Evolutionary conservation across 2,329 filamentous ascomycete species (phyloP), one percentile per base, ranked within the genome.

Genomic region (Trichophyton equinum): DNA sequence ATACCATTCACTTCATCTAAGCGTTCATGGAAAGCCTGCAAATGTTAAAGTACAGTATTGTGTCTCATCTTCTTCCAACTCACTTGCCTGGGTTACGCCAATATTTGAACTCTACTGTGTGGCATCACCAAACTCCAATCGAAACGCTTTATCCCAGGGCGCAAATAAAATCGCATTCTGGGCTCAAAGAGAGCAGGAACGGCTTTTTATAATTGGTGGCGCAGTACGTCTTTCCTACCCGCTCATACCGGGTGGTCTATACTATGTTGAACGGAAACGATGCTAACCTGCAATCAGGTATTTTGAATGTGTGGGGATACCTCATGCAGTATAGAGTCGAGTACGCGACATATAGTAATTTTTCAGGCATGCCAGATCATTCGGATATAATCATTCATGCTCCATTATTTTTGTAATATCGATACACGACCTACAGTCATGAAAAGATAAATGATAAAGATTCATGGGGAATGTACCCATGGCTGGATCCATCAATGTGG

Each of bases 201-300:
- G 94, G 61, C 78, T 97, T 4, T 99, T 99, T 70, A 96, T 99
- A 62, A 94, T 99, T 70, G 94, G 94, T 0, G 95, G 94, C n/a
- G 94, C 91, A 49, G 92, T 97, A 67, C 64, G 74, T 71, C 6
- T 11, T 51, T 53, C 15, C 13, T 22, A 13, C 27, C 5, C 13
- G 11, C 42, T 18, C 20, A 42, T 42, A 13, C 13, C 38, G 13
- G 13, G 11, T 9, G 38, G 11, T 2, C 11, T n/a, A 42, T 9
- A n/a, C 7, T 47, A 5, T 22, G 20, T 18, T 18, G 9, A 8
- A 47, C 11, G 8, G 20, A 15, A 47, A 20, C 20, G n/a, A 20
- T 47, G 20, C 44, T 47, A 47, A 47, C n/a, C n/a, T 15, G 9
- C n/a, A 20, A 15, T 46, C 20, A 46, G 42, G 42, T 46, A 18